A percentile compares a stretch with the other conserved stretches of the same genome.
These are phyloP conservation scores for Agaricus bisporus DNA, from an alignment of 768 basidiomycete genomes.

Conservation along the genomic window DNA sequence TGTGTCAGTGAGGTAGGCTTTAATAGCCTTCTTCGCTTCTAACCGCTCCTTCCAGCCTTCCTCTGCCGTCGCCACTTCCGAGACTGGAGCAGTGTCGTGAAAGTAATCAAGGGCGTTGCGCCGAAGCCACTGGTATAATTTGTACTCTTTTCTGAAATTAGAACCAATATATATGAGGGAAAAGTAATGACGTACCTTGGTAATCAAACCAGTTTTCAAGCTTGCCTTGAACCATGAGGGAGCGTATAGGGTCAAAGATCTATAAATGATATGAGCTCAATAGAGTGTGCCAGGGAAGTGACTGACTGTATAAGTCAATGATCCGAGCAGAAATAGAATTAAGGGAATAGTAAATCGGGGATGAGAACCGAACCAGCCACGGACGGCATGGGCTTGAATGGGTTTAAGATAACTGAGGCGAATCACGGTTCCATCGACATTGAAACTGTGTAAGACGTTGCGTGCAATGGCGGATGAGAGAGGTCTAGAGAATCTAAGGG, in stretches of 20 bases:
- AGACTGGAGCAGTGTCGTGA: constrained; percentile 18
- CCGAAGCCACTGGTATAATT: constrained; percentile 72
- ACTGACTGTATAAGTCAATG: constrained; percentile 80
- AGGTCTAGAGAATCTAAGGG: constrained; percentile 53
- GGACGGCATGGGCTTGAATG: constrained; percentile 56
- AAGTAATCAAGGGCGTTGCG: constrained; percentile 47
- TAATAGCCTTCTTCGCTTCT: constrained; percentile 65
- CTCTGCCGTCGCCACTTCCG: constrained; percentile 18
- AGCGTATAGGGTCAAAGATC: constrained; percentile 91
- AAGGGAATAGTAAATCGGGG: constrained; percentile 80
- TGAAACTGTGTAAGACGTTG: constrained; percentile 69
- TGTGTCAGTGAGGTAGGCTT: constrained; percentile 68
- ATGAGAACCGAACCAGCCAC: constrained; percentile 82
- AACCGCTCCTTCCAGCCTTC: constrained; percentile 82
- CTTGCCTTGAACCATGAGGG: constrained; percentile 76
- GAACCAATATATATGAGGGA: neutral
- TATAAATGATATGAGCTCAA: constrained; percentile 22
- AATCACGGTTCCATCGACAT: constrained; percentile 40
- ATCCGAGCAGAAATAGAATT: constrained; percentile 83
- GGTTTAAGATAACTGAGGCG: constrained; percentile 57
- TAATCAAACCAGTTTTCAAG: constrained; percentile 83
- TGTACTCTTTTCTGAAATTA: constrained; percentile 42
- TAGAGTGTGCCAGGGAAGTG: neutral
- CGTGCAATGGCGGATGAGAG: constrained; percentile 76
- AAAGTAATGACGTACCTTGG: constrained; percentile 36